Percentiles rank a stretch among this genome's conserved stretches.
Conservation (phyloP, 257 asterid genomes). For the Solanum habrochaites region DNA sequence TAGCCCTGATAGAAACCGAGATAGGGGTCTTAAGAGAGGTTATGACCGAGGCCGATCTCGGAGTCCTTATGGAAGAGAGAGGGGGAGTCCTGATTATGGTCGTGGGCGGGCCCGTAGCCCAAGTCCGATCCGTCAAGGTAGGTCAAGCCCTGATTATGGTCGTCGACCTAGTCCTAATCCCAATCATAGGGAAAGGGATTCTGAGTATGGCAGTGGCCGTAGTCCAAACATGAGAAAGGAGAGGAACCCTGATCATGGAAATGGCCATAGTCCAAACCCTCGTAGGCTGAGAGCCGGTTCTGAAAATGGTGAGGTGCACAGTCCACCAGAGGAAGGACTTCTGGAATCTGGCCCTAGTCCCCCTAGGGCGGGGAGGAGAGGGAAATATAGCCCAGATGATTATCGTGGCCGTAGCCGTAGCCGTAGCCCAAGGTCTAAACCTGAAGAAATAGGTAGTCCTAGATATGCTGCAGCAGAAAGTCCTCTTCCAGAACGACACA, state of each 20-base stretch:
- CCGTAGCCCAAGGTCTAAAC: conserved; percentile 21
- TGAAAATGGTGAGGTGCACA: conserved; percentile 16
- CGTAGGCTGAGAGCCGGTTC: conserved; percentile 20
- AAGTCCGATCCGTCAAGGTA: neutral
- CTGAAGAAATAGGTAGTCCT: conserved; percentile 20
- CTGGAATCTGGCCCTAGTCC: conserved; percentile 34
- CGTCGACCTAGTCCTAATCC: conserved; percentile 26
- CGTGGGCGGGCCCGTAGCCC: conserved; percentile 28
- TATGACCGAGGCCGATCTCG: conserved; percentile 49
- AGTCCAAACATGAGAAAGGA: conserved; percentile 37
- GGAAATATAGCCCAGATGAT: conserved; percentile 29
- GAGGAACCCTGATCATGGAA: conserved; percentile 20
- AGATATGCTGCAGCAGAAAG: conserved; percentile 37
- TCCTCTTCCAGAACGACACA: conserved; percentile 26
- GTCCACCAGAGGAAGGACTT: conserved; percentile 20
- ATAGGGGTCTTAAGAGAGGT: conserved; percentile 57
- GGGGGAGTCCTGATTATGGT: conserved; percentile 86
- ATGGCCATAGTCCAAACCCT: conserved; percentile 31
- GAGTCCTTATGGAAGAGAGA: conserved; percentile 56
- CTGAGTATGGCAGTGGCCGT: conserved; percentile 16
- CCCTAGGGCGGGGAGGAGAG: conserved; percentile 23
- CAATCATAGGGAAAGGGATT: neutral
- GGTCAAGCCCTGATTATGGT: conserved; percentile 57
- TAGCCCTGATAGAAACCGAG: conserved; percentile 53
- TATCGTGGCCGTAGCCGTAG: conserved; percentile 7